Conservation (phyloP, 2,329 filamentous ascomycete genomes). For the Stagonosporopsis tanaceti region DNA sequence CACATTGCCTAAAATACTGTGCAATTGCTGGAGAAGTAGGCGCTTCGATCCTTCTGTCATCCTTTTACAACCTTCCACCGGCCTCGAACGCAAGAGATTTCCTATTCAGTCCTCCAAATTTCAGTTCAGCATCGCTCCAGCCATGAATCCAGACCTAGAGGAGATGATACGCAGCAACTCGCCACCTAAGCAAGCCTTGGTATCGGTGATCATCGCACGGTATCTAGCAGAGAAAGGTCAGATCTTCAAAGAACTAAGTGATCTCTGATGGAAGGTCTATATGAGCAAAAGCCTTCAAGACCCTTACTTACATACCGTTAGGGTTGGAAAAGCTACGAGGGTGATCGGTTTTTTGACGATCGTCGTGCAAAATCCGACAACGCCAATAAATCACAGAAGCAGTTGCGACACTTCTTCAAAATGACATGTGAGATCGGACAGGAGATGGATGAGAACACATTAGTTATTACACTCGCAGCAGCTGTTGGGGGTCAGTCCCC, state of each 20-base stretch:
- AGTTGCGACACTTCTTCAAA: conserved; percentile 45
- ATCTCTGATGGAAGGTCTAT: conserved; percentile 10
- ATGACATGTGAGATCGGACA: conserved; percentile 56
- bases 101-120: conserved; percentile 8
- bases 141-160: conserved; percentile 9
- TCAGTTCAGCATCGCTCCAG: conserved; percentile 1
- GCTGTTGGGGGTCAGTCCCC: not conserved
- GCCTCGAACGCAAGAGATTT: conserved; percentile 5
- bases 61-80: conserved; percentile 9
- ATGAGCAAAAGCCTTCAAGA: conserved; percentile 3
- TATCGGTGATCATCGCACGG: conserved; percentile 11
- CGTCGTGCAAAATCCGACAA: conserved; percentile 53
- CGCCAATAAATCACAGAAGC: conserved; percentile 19
- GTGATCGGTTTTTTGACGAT: conserved; percentile 54
- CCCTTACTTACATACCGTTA: conserved; percentile 54
- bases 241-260: conserved; percentile 11
- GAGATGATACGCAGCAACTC: conserved; percentile 16
- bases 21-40: not conserved
- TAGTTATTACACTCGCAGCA: conserved; percentile 40
- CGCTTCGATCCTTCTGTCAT: conserved; percentile 6
- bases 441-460: conserved; percentile 51
- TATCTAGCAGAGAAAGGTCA: conserved; percentile 16
- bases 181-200: conserved; percentile 10
- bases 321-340: conserved; percentile 57
- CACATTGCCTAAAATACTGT: conserved; percentile 5